Percentiles rank a stretch among this genome's conserved stretches.
phyloP scores from a whole-genome alignment of 2,329 filamentous ascomycete species.

The Biscogniauxia sp. region DNA sequence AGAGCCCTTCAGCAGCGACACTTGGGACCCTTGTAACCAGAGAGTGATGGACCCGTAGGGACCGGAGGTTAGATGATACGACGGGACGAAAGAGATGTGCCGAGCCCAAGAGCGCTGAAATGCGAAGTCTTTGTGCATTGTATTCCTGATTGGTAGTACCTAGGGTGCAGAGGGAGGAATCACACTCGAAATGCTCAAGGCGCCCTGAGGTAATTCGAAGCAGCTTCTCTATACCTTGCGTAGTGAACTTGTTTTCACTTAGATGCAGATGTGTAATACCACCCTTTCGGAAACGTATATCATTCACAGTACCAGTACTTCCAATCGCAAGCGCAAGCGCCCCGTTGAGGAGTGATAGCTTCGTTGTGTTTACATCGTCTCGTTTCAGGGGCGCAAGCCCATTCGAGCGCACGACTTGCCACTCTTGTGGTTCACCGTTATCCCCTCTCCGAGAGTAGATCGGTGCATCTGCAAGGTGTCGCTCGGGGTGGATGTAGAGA shows the following conservation, averaged over 20 bases:
- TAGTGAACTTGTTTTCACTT: slow-evolving; percentile 48
- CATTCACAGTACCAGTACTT: slow-evolving; percentile 16
- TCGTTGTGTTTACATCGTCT: slow-evolving; percentile 35
- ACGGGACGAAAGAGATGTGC: slow-evolving; percentile 51
- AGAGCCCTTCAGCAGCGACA: slow-evolving; percentile 38
- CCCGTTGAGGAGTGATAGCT: slow-evolving; percentile 28
- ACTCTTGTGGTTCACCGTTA: slow-evolving; percentile 23
- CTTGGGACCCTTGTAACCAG: slow-evolving; percentile 55
- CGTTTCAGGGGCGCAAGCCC: slow-evolving; percentile 31
- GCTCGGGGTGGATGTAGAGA: slow-evolving; percentile 44
- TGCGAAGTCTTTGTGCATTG: slow-evolving; percentile 32
- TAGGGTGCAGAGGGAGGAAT: slow-evolving; percentile 35
- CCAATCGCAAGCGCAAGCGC: slow-evolving; percentile 9
- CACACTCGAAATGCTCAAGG: slow-evolving; percentile 53
- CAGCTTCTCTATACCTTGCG: slow-evolving; percentile 41
- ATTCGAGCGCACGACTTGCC: slow-evolving; percentile 34
- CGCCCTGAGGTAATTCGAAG: slow-evolving; percentile 43
- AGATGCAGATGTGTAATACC: slow-evolving; percentile 56
- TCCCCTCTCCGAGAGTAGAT: slow-evolving; percentile 33
- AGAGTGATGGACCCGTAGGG: slow-evolving; percentile 58
- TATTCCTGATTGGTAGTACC: slow-evolving; percentile 10
- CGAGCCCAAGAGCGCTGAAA: slow-evolving; percentile 45
- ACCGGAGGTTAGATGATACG: slow-evolving; percentile 51
- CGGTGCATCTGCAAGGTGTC: slow-evolving; percentile 50
- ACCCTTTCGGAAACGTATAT: slow-evolving; percentile 24